phyloP scores from a whole-genome alignment of 345 rosid genomes.

The Limnanthes douglasii region DNA sequence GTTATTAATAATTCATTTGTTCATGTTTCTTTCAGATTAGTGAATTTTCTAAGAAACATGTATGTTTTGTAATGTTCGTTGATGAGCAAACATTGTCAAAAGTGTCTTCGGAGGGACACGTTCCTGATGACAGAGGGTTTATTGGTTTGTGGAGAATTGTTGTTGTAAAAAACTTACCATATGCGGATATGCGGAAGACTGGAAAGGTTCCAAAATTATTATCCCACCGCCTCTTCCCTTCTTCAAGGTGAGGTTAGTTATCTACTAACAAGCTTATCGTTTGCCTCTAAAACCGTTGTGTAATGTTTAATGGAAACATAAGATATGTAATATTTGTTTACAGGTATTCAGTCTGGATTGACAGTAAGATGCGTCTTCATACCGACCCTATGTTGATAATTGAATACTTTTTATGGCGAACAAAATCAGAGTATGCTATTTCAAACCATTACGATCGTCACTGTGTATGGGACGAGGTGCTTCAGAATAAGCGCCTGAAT shows the following conservation, averaged over 20 bases:
- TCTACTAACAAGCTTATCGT: slow-evolving; percentile 9
- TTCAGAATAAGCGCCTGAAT: slow-evolving; percentile 64
- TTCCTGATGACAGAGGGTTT: slow-evolving; percentile 53
- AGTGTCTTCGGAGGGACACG: slow-evolving; percentile 59
- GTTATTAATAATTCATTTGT: neutral
- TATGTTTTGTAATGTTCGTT: slow-evolving; percentile 83
- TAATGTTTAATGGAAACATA: slow-evolving; percentile 3
- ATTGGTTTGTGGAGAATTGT: slow-evolving; percentile 85
- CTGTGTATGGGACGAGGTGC: slow-evolving; percentile 93
- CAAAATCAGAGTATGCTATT: slow-evolving; percentile 74
- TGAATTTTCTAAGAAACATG: slow-evolving; percentile 66
- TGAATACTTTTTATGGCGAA: slow-evolving; percentile 80
- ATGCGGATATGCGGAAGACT: slow-evolving; percentile 63
- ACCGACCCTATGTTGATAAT: slow-evolving; percentile 69
- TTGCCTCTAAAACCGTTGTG: neutral
- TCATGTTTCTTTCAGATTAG: slow-evolving; percentile 46
- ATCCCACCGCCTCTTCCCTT: slow-evolving; percentile 89
- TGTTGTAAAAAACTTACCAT: slow-evolving; percentile 64
- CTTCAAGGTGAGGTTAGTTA: slow-evolving; percentile 50
- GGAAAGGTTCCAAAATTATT: slow-evolving; percentile 93
- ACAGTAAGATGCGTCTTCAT: slow-evolving; percentile 82
- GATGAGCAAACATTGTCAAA: slow-evolving; percentile 73
- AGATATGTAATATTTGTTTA: slow-evolving; percentile 5
- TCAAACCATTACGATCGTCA: slow-evolving; percentile 94
- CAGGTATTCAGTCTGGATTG: slow-evolving; percentile 95